These are phyloP conservation scores for Bretschneidera sinensis DNA, from an alignment of 345 rosid species.

Conservation along the genomic window DNA sequence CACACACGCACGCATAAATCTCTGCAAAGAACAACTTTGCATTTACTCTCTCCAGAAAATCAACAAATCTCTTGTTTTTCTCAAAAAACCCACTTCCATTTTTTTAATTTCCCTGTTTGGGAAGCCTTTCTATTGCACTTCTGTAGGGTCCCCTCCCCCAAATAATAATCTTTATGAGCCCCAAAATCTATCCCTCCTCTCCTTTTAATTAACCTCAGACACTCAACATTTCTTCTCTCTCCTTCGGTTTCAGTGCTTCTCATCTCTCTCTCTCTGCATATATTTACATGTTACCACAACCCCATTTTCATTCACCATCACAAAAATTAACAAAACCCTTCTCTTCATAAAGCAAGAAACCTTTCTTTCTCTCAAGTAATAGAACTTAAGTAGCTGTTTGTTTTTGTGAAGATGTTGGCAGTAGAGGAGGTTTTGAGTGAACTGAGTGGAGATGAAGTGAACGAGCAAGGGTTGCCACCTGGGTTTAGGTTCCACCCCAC, in stretches of 20 bases:
- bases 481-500: constrained; percentile 98
- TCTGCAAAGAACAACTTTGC: constrained; percentile 21
- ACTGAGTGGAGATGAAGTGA: constrained; percentile 52
- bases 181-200: constrained; percentile 10
- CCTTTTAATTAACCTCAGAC: too few relatives aligned
- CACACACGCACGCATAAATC: constrained; percentile 48
- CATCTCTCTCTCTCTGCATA: neutral
- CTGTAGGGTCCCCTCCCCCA: constrained; percentile 9
- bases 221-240: neutral
- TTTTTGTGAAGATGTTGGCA: constrained; percentile 37
- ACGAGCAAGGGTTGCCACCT: constrained; percentile 81
- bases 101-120: constrained; percentile 8
- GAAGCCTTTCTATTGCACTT: constrained; percentile 17
- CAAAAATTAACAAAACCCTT: neutral
- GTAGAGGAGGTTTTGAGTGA: constrained; percentile 67
- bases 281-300: constrained; percentile 3
- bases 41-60: constrained; percentile 10
- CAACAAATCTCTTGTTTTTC: constrained; percentile 7
- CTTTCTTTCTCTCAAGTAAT: neutral
- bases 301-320: neutral
- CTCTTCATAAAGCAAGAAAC: neutral
- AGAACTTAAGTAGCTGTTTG: neutral
- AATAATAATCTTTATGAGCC: constrained; percentile 18
- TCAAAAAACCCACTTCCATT: neutral
- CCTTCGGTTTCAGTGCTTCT: constrained; percentile 37